phyloP scores from a whole-genome alignment of 352 stramenopile genomes.

The Globisporangium splendens region DNA sequence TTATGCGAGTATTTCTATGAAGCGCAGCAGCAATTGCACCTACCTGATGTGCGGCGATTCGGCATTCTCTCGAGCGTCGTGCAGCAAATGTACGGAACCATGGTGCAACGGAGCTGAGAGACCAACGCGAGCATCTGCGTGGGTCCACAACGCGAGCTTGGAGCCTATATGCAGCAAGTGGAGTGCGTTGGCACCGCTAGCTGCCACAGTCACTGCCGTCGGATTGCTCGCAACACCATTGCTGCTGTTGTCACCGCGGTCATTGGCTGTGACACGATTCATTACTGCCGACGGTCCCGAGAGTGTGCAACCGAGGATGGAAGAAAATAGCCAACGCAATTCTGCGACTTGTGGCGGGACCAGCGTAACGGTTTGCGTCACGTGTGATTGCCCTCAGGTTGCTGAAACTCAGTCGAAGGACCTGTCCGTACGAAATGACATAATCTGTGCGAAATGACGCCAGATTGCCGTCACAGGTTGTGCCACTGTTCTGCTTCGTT shows the following conservation, averaged over 20 bases:
- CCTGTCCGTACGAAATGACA: too few species aligned
- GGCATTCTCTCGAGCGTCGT: conserved; percentile 17
- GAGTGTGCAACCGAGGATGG: not conserved
- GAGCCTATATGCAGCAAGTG: conserved; percentile 26
- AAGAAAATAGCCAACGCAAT: not conserved
- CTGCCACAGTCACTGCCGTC: not conserved
- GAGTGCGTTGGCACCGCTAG: conserved; percentile 6
- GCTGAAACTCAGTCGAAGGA: too few species aligned
- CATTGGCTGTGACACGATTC: conserved; percentile 4
- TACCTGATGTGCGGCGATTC: conserved; percentile 39
- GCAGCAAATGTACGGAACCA: conserved; percentile 28
- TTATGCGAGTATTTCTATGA: not conserved
- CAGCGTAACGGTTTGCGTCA: too few species aligned
- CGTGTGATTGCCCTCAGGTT: too few species aligned
- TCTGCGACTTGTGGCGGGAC: not conserved
- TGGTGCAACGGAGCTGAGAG: conserved; percentile 28
- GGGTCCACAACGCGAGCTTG: conserved; percentile 19
- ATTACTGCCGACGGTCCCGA: too few species aligned
- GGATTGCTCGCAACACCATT: not conserved
- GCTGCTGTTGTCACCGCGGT: not conserved
- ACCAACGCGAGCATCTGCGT: conserved; percentile 16
- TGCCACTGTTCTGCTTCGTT: too few species aligned
- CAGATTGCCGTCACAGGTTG: too few species aligned
- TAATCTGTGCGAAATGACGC: too few species aligned
- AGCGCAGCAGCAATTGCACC: conserved; percentile 2